These are phyloP conservation scores for Geotrichum phurueaensis DNA, from an alignment of 1,139 yeast genomes.

Conservation along the genomic window DNA sequence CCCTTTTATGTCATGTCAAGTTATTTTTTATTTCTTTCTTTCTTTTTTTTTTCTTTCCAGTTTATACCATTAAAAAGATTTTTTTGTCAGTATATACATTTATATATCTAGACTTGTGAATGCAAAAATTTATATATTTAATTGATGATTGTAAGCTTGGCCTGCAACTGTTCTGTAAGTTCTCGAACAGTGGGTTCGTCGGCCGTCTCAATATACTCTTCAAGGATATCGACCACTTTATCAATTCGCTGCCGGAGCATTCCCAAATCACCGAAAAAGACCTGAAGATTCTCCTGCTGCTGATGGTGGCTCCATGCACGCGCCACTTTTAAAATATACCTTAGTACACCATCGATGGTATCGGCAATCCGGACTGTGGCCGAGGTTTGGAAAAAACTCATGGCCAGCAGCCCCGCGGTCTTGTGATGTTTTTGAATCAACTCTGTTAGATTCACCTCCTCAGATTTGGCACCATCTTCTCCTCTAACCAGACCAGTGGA, in stretches of 20 bases:
- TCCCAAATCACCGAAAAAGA: not conserved
- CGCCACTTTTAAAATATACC: not conserved
- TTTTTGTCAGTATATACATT: not conserved
- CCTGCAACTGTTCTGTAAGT: not conserved
- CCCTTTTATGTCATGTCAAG: too few species aligned
- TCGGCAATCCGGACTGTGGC: not conserved
- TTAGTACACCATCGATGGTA: not conserved
- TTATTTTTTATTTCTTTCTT: not conserved
- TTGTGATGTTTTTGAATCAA: not conserved
- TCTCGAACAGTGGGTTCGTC: not conserved
- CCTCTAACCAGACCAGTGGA: not conserved
- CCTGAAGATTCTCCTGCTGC: not conserved
- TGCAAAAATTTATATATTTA: not conserved
- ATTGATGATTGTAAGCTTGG: not conserved
- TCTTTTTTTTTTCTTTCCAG: not conserved
- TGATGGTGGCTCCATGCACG: not conserved
- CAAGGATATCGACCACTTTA: not conserved
- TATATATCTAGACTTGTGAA: not conserved
- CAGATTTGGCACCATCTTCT: not conserved
- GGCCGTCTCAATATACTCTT: not conserved
- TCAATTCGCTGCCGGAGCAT: not conserved
- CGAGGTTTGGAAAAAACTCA: slow-evolving; percentile 2
- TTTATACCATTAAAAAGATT: too few species aligned
- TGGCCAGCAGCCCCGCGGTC: not conserved
- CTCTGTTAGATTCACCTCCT: not conserved